phyloP scores from a whole-genome alignment of 768 basidiomycete genomes.

The Pisolithus orientalis region DNA sequence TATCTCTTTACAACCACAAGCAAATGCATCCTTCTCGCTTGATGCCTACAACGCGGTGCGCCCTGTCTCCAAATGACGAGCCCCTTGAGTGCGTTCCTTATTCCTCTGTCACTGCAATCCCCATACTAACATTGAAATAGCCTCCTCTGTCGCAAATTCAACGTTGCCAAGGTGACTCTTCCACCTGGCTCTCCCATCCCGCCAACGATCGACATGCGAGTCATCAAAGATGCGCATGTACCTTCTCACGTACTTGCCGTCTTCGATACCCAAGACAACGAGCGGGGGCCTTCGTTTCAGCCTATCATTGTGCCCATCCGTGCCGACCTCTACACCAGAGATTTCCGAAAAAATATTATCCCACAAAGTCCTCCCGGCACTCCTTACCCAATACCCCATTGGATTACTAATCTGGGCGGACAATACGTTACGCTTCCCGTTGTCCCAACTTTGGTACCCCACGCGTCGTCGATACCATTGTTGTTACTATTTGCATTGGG shows the following conservation, averaged over 20 bases:
- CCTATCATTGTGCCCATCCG: constrained; percentile 51
- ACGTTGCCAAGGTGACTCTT: constrained; percentile 24
- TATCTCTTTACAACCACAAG: constrained; percentile 9
- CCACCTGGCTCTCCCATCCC: constrained; percentile 28
- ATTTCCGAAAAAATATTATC: constrained; percentile 32
- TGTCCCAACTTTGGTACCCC: constrained; percentile 42
- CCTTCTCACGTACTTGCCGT: constrained; percentile 57
- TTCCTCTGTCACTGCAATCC: background rate
- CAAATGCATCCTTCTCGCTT: constrained; percentile 18
- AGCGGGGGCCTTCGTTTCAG: constrained; percentile 24
- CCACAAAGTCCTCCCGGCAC: constrained; percentile 29
- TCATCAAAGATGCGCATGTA: constrained; percentile 37
- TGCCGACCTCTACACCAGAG: constrained; percentile 37
- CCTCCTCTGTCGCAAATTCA: constrained; percentile 27
- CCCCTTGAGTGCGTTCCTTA: constrained; percentile 22
- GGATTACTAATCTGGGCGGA: constrained; percentile 11
- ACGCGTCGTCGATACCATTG: constrained; percentile 47
- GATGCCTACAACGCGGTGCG: constrained; percentile 18
- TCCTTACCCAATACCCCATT: constrained; percentile 26
- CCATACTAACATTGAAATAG: constrained; percentile 14
- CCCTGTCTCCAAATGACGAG: constrained; percentile 12
- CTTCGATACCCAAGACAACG: constrained; percentile 25
- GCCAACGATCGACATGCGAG: constrained; percentile 41
- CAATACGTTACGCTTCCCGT: constrained; percentile 47
- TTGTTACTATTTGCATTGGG: constrained; percentile 54